Conservation (phyloP, 2,329 filamentous ascomycete species). For the Hypoxylon sp. region DNA sequence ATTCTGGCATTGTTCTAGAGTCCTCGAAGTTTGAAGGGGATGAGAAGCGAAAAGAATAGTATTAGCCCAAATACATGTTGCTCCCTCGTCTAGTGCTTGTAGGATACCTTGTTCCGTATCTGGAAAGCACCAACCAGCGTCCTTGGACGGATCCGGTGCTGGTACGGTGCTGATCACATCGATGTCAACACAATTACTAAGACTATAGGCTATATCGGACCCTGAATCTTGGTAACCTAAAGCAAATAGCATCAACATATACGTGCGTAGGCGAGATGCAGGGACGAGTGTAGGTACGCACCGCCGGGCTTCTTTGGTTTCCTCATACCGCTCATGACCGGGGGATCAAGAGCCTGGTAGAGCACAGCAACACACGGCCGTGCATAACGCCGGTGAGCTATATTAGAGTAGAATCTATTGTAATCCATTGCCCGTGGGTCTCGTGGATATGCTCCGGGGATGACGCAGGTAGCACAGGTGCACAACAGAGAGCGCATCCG, state of each 20-base stretch:
- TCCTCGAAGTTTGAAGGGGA: conserved; percentile 59
- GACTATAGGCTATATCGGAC: conserved; percentile 61
- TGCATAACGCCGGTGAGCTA: not conserved
- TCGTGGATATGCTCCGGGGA: not conserved
- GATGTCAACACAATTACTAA: conserved; percentile 51
- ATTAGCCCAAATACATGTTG: conserved; percentile 64
- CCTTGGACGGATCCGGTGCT: conserved; percentile 49
- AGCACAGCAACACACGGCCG: conserved; percentile 12
- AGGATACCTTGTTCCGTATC: conserved; percentile 60
- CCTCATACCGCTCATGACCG: conserved; percentile 6
- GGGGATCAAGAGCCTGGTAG: conserved; percentile 18
- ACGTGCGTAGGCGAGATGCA: not conserved
- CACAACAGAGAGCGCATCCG: not conserved
- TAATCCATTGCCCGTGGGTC: not conserved
- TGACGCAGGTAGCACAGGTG: not conserved
- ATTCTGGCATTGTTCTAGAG: conserved; percentile 50
- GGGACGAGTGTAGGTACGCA: not conserved
- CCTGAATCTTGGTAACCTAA: conserved; percentile 63
- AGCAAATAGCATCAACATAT: not conserved
- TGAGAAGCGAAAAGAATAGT: conserved; percentile 64
- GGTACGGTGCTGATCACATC: conserved; percentile 52
- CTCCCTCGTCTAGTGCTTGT: conserved; percentile 56
- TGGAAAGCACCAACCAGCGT: conserved; percentile 58
- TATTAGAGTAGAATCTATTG: conserved; percentile 6
- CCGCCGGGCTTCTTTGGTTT: conserved; percentile 28